Percentiles rank a stretch among this genome's conserved stretches.
phyloP scores from a whole-genome alignment of 1,284 basidiomycete species.

The Trametes versicolor region DNA sequence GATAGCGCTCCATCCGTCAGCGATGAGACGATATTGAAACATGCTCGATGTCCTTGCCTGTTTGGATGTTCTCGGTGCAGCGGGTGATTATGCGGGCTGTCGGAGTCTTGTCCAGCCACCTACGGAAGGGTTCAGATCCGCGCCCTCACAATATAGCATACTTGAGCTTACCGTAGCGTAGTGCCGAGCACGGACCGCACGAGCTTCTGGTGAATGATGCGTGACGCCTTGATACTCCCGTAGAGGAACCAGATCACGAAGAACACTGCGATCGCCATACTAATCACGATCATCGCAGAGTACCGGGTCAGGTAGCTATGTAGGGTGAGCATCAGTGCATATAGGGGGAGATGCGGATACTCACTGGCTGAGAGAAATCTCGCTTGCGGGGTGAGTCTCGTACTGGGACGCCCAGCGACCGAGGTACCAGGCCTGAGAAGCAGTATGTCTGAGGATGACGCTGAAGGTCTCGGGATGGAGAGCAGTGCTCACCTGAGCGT shows the following conservation, averaged over 20 bases:
- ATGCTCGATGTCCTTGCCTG: conserved; percentile 36
- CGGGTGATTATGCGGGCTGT: conserved; percentile 66
- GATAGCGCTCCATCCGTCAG: neutral
- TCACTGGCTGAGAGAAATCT: conserved; percentile 38
- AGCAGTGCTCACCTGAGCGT: conserved; percentile 17
- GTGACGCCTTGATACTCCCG: conserved; percentile 61
- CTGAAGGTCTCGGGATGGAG: neutral
- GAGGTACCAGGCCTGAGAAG: conserved; percentile 40
- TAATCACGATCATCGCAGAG: conserved; percentile 46
- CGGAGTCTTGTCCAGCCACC: conserved; percentile 67
- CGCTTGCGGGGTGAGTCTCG: conserved; percentile 40
- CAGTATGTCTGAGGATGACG: conserved; percentile 20
- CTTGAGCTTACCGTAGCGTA: conserved; percentile 52
- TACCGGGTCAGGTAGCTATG: conserved; percentile 56
- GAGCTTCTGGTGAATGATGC: conserved; percentile 63
- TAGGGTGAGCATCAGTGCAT: conserved; percentile 14
- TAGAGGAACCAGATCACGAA: conserved; percentile 49
- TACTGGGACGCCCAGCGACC: conserved; percentile 46
- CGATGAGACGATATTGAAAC: neutral
- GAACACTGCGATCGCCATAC: conserved; percentile 41
- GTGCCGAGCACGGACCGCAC: conserved; percentile 66
- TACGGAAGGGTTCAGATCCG: conserved; percentile 25
- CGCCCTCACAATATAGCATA: too few species aligned
- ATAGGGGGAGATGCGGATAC: conserved; percentile 9
- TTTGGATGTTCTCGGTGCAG: conserved; percentile 67